Conservation (phyloP, 768 basidiomycete species). For the Rhodotorula paludigena region DNA sequence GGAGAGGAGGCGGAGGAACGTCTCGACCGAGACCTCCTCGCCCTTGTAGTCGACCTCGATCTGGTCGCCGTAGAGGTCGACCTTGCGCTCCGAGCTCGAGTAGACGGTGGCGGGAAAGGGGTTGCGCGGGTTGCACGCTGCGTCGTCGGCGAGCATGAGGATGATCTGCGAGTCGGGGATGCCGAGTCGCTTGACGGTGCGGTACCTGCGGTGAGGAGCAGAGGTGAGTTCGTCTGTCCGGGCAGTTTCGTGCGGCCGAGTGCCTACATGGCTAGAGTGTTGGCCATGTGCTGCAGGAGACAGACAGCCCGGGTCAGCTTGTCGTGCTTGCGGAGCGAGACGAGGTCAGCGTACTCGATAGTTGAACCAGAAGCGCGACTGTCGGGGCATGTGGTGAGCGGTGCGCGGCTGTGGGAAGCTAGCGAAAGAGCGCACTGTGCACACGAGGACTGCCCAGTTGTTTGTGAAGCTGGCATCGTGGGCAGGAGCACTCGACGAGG, state of each 20-base stretch:
- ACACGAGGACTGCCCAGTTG: slow-evolving; percentile 97
- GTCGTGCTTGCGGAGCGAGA: not conserved
- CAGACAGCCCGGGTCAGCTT: too few species aligned
- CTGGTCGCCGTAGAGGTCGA: slow-evolving; percentile 91
- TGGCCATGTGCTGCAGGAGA: slow-evolving; percentile 84
- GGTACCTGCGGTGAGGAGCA: slow-evolving; percentile 61
- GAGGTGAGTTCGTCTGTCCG: not conserved
- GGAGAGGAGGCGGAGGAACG: slow-evolving; percentile 83
- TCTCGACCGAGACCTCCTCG: slow-evolving; percentile 96
- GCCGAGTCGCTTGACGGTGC: slow-evolving; percentile 93
- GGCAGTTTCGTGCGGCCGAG: not conserved
- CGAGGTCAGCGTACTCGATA: slow-evolving; percentile 62
- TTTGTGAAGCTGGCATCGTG: slow-evolving; percentile 56
- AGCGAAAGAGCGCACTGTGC: slow-evolving; percentile 59
- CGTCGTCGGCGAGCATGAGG: slow-evolving; percentile 97
- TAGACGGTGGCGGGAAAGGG: slow-evolving; percentile 87
- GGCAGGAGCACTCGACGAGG: not conserved
- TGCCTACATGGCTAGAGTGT: slow-evolving; percentile 82
- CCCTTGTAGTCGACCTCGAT: slow-evolving; percentile 98
- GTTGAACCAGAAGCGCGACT: slow-evolving; percentile 72
- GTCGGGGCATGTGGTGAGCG: not conserved
- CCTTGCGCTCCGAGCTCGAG: slow-evolving; percentile 69
- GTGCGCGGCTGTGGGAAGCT: too few species aligned
- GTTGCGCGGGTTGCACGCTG: slow-evolving; percentile 87
- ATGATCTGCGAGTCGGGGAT: slow-evolving; percentile 99